Conservation (phyloP, 257 asterid species). For the Solanum chaucha region DNA sequence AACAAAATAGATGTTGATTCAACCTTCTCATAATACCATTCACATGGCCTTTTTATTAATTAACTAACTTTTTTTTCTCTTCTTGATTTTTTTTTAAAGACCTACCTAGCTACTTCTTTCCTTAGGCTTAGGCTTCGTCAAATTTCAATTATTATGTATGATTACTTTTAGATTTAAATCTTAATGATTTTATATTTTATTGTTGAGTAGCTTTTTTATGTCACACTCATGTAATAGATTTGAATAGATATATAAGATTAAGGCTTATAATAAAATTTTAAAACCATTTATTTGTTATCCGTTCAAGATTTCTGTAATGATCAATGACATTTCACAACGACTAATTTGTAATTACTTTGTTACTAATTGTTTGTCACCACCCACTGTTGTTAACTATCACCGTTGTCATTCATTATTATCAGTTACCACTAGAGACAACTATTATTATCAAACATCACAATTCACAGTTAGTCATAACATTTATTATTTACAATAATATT, state of each 20-base stretch:
- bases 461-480: background rate
- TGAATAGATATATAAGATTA: background rate
- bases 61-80: background rate
- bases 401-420: background rate
- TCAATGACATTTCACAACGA: background rate
- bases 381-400: background rate
- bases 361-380: accelerated
- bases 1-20: background rate
- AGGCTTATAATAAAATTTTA: background rate
- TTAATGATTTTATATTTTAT: background rate
- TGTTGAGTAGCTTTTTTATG: background rate
- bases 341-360: background rate
- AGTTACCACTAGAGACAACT: background rate
- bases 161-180: background rate
- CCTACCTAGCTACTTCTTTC: background rate
- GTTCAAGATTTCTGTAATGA: background rate
- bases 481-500: background rate
- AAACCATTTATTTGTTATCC: background rate
- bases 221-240: background rate
- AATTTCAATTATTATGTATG: background rate
- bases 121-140: background rate
- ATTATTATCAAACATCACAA: background rate
- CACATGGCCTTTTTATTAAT: background rate
- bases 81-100: background rate
- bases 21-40: background rate